Evolutionary conservation across 2,329 filamentous ascomycete species (phyloP), one percentile per base, ranked within the genome.

Genomic region (Penicillium polonicum): DNA sequence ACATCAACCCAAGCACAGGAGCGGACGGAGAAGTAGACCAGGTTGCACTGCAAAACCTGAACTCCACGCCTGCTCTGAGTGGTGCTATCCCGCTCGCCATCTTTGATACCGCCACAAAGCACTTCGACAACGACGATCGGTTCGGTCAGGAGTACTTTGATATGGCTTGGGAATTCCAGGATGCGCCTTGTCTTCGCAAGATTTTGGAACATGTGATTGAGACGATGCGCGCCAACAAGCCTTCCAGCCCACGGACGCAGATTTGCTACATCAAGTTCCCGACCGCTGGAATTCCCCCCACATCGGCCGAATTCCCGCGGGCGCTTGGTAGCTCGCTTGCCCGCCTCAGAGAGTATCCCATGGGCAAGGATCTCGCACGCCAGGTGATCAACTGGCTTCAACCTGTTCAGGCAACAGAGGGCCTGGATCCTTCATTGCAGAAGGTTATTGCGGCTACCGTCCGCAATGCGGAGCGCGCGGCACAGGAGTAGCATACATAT

Each of bases 41-140:
- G 61, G 74, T 79, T 65, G 80, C 81, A 53, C 78, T 96, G 62
- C 81, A 88, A 68, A 86, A 85, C 60, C 76, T 89, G 17, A 83
- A 83, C 38, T 79, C 82, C 57, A 93, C 92, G 48, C 92, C 93
- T 4, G 91, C 91, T 10, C 82, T 97, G 62, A 90, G 89, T 59
- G 94, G 94, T n/a, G 94, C 91, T 17, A 96, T 99, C 65, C 92
- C 94, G 2, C 84, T 92, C 55, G 92, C 93, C 39, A 90, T 99
- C 48, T 97, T 96, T 70, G 91, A 96, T 68, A 86, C 91, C 23
- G 88, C 92, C 6, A 86, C 87, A 78, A 91, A 89, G 72, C 88
- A 96, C 67, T 84, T 89, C 52, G 86, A 89, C 63, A 86, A 88
- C 71, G 84, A 83, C 59, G 76, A 86, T 2, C 78, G 80, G 1